Percentiles rank a stretch among this genome's conserved stretches.
Evolutionary conservation across 2,329 filamentous ascomycete species (phyloP).

Genomic region (Aureobasidium leucospermi): DNA sequence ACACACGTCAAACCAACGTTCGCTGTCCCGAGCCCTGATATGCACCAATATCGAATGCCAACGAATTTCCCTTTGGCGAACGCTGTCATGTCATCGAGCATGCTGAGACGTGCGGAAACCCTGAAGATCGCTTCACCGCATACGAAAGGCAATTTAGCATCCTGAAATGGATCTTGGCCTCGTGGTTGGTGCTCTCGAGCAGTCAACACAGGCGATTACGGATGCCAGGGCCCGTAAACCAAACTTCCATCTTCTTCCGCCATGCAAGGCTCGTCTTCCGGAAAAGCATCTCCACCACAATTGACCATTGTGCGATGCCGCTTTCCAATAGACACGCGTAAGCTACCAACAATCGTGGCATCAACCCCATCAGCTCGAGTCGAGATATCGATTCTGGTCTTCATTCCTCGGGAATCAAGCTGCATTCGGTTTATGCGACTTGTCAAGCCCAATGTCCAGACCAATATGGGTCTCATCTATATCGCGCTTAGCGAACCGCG

Average conservation of each 20-base stretch:
- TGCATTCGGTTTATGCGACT: neutral
- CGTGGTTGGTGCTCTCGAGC: neutral
- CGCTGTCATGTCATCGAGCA: neutral
- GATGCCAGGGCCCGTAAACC: neutral
- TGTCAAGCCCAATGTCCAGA: neutral
- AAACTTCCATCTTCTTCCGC: neutral
- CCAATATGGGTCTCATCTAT: constrained; percentile 2
- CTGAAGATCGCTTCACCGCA: constrained; percentile 6
- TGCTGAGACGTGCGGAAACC: constrained; percentile 2
- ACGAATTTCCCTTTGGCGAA: neutral
- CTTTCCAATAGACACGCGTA: constrained; percentile 2
- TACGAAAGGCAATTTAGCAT: neutral
- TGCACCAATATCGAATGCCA: constrained; percentile 1
- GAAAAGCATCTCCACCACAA: neutral
- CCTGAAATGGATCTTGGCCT: constrained; percentile 2
- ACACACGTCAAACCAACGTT: constrained; percentile 8
- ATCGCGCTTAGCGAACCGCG: constrained; percentile 9
- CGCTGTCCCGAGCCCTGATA: neutral
- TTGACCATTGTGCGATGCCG: neutral
- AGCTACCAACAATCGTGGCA: neutral
- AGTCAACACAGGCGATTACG: neutral
- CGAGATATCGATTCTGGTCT: neutral
- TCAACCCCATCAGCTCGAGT: neutral
- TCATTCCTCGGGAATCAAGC: neutral
- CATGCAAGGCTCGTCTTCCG: neutral